Evolutionary conservation across 163 green algal species (phyloP).

Genomic region (Coccomyxa subellipsoidea): DNA sequence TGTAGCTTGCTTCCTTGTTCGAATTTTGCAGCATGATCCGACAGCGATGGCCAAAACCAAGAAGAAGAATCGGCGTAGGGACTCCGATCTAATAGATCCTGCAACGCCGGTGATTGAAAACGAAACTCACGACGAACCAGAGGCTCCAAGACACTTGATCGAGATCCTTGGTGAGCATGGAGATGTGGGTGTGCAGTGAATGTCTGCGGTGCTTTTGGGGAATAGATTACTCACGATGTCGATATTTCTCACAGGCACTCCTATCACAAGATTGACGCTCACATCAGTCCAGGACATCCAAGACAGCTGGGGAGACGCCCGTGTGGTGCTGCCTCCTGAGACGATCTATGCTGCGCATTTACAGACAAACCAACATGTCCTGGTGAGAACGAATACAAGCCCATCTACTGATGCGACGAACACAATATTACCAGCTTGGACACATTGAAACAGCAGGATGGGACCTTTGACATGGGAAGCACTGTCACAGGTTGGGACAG

Average conservation of each 20-base stretch:
- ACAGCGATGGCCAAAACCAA: background rate
- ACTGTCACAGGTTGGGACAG: background rate
- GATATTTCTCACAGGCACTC: background rate
- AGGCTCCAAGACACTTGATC: background rate
- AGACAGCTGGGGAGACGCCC: background rate
- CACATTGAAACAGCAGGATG: too few species aligned
- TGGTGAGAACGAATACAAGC: too few species aligned
- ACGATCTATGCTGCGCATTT: background rate
- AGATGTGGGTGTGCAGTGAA: too few species aligned
- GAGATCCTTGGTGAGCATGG: background rate
- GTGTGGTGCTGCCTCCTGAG: background rate
- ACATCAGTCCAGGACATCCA: background rate
- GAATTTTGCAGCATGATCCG: background rate
- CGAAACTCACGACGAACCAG: background rate
- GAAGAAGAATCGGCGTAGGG: background rate
- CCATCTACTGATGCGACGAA: too few species aligned
- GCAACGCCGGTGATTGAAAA: background rate
- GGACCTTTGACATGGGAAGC: background rate
- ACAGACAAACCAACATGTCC: background rate
- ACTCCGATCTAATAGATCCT: background rate
- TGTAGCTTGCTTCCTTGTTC: background rate
- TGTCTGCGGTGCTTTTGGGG: too few species aligned
- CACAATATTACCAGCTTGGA: too few species aligned
- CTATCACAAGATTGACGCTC: background rate
- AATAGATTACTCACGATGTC: too few species aligned